Percentiles rank a stretch among this genome's conserved stretches.
phyloP scores from a whole-genome alignment of 2,329 filamentous ascomycete species.

The Fusarium duplospermum region DNA sequence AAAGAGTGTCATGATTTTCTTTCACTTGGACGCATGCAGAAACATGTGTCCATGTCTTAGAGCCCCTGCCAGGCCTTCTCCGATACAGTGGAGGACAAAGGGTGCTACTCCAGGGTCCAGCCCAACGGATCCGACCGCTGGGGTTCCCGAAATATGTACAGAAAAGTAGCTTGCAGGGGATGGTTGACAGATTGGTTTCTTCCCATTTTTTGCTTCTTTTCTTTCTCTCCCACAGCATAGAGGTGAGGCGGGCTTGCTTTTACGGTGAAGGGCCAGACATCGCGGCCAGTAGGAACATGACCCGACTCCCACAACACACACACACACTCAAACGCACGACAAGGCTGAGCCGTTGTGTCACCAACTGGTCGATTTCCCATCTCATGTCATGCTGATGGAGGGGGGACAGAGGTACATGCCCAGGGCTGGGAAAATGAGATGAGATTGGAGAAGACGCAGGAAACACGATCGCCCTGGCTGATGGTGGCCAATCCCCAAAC shows the following conservation, averaged over 20 bases:
- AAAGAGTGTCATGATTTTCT: neutral
- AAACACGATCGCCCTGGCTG: constrained; percentile 27
- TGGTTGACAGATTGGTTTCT: neutral
- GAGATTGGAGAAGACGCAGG: constrained; percentile 30
- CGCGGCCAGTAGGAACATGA: constrained; percentile 31
- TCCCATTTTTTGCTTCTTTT: constrained; percentile 10
- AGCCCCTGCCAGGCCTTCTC: constrained; percentile 8
- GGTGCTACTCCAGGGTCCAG: constrained; percentile 24
- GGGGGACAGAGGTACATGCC: neutral
- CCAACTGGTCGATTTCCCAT: constrained; percentile 15
- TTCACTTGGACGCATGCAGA: neutral
- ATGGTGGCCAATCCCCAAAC: constrained; percentile 37
- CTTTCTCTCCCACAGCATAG: neutral
- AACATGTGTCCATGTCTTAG: neutral
- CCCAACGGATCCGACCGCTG: constrained; percentile 24
- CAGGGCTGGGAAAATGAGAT: constrained; percentile 13
- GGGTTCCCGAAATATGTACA: constrained; percentile 23
- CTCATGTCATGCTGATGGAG: constrained; percentile 14
- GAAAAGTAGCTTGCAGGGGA: constrained; percentile 18
- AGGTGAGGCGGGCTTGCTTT: neutral
- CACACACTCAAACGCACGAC: neutral
- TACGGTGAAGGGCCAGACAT: constrained; percentile 5
- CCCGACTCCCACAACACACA: constrained; percentile 22
- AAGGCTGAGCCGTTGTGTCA: constrained; percentile 36
- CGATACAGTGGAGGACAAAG: constrained; percentile 19